phyloP scores from a whole-genome alignment of 371 early-diverging fungal genomes.

The Funneliformis caledonium region DNA sequence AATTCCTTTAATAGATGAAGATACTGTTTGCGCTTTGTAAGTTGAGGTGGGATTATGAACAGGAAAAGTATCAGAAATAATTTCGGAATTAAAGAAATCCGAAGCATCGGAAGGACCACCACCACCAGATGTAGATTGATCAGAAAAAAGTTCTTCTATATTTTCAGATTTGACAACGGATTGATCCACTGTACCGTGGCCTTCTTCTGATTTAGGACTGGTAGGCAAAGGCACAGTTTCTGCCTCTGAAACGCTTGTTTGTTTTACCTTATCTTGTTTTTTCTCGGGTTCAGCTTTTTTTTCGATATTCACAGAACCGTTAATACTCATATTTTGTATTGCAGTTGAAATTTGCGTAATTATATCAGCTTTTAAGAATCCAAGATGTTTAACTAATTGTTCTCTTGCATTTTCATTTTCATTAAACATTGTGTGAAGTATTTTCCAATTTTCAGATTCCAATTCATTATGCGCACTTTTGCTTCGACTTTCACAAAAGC shows the following conservation, averaged over 20 bases:
- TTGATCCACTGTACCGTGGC: conserved; percentile 38
- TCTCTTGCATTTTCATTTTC: conserved; percentile 76
- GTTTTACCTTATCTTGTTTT: neutral
- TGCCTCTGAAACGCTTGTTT: conserved; percentile 39
- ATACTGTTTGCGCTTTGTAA: conserved; percentile 7
- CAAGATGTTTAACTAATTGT: conserved; percentile 82
- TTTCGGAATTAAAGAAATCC: conserved; percentile 39
- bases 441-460: conserved; percentile 80
- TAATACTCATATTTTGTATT: conserved; percentile 47
- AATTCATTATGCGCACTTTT: conserved; percentile 54
- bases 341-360: conserved; percentile 55
- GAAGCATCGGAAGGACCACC: conserved; percentile 29
- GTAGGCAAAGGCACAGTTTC: neutral
- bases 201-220: conserved; percentile 41
- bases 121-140: neutral
- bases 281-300: conserved; percentile 9
- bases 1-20: conserved; percentile 38
- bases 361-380: conserved; percentile 76
- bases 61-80: conserved; percentile 35
- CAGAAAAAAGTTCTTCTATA: conserved; percentile 36
- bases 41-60: conserved; percentile 12
- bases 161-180: conserved; percentile 36
- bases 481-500: conserved; percentile 59
- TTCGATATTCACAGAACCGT: conserved; percentile 34
- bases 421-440: conserved; percentile 81